Percentiles rank a stretch among this genome's conserved stretches.
Conservation (phyloP, 2,329 filamentous ascomycete genomes). For the Colletotrichum higginsianum region DNA sequence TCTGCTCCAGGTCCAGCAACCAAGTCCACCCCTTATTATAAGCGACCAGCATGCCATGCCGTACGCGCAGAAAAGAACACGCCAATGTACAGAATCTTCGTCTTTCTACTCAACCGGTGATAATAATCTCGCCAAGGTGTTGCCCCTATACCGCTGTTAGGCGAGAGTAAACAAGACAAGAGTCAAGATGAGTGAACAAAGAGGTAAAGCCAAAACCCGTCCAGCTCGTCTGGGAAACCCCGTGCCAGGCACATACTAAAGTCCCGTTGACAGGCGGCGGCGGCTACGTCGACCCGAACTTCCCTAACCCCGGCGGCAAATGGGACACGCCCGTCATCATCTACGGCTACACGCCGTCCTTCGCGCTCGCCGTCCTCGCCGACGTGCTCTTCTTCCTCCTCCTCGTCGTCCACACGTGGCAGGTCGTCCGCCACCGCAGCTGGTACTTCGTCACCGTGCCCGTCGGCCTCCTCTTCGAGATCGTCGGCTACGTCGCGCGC, state of each 20-base stretch:
- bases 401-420: conserved; percentile 54
- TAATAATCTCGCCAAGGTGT: neutral
- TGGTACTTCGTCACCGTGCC: conserved; percentile 64
- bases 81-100: too few species aligned
- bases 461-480: conserved; percentile 62
- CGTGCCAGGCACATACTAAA: neutral
- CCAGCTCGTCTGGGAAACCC: neutral
- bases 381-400: conserved; percentile 60
- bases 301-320: conserved; percentile 61
- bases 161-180: neutral
- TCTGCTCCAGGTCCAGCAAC: neutral
- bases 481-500: conserved; percentile 65
- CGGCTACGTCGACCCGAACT: conserved; percentile 66
- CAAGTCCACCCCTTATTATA: neutral
- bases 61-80: neutral
- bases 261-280: conserved; percentile 36
- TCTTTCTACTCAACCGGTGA: too few species aligned
- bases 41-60: neutral
- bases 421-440: conserved; percentile 55
- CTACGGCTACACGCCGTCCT: conserved; percentile 65
- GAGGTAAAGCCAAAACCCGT: conserved; percentile 29
- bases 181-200: conserved; percentile 27
- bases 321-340: conserved; percentile 65
- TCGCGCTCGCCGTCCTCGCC: conserved; percentile 60
- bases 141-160: conserved; percentile 21